Evolutionary conservation across 2,329 filamentous ascomycete species (phyloP), one percentile per base, ranked within the genome.

Genomic region (Juglanconis juglandina): DNA sequence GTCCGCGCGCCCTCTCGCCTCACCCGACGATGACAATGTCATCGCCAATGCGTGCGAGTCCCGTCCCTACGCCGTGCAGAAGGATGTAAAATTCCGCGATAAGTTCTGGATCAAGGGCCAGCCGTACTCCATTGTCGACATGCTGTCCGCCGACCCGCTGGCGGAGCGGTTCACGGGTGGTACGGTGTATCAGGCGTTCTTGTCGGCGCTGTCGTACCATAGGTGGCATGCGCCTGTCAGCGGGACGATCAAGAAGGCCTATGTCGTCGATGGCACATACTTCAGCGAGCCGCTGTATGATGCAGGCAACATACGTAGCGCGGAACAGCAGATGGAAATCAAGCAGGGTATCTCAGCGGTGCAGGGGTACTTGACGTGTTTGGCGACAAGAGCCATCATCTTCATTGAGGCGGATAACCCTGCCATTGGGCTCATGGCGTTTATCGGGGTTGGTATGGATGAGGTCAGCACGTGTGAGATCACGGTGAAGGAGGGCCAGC

Each of bases 381-480:
- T 89, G n/a, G 89, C 89, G 0, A 88, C 89, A 3, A 78, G 90
- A 5, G 88, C 85, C 0, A 72, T 92, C 49, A 85, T 92, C 64
- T 84, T 63, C 50, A 63, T 63, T 39, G 61, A 63, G 54, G 58
- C 61, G 2, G 58, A 63, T 17, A 87, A 90, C 64, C 77, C 79
- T 1, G 77, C 77, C 1, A 85, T 92, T 42, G 89, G 89, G 0
- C 73, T 92, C 37, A 82, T 92, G 78, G 86, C 81, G 0, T 88
- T 92, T 64, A 76, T 92, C 11, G 85, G 83, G 1, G 81, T 92
- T 3, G 90, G 89, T 1, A 92, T 92, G 89, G 87, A 86, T 47
- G 89, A 93, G 73, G 89, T 92, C 11, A 87, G 83, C 60, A 87
- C 87, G 0, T 91, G 88, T 67, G 87, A 91, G 55, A 86, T 90